Evolutionary conservation across 2,329 filamentous ascomycete genomes (phyloP).

Genomic region (Paraconiothyrium brasiliense): DNA sequence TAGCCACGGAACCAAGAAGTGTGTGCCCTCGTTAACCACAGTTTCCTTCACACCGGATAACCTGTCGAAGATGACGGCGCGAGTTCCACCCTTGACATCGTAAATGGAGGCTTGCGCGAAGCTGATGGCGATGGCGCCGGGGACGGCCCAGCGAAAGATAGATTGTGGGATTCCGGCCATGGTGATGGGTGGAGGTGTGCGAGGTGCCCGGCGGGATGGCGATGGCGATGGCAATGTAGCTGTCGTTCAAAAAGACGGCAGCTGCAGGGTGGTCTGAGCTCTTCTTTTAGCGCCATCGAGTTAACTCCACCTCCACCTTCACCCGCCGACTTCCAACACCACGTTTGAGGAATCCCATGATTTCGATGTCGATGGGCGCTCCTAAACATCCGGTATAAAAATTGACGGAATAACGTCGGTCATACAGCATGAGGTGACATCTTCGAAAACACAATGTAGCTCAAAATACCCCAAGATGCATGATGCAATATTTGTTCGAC

Average conservation of each 20-base stretch:
- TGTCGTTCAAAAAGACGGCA: conserved; percentile 17
- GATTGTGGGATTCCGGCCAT: conserved; percentile 46
- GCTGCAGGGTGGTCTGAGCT: background rate
- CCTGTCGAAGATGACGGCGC: conserved; percentile 98
- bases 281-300: background rate
- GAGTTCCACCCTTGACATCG: conserved; percentile 93
- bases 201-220: conserved; percentile 12
- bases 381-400: too few relatives aligned
- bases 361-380: too few relatives aligned
- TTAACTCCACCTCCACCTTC: background rate
- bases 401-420: too few relatives aligned
- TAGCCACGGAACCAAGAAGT: conserved; percentile 95
- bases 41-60: conserved; percentile 89
- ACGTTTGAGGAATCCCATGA: too few relatives aligned
- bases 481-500: too few relatives aligned
- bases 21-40: conserved; percentile 94
- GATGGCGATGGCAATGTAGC: conserved; percentile 19
- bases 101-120: conserved; percentile 84
- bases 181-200: conserved; percentile 17
- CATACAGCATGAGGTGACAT: too few relatives aligned
- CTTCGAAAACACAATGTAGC: too few relatives aligned
- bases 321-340: too few relatives aligned
- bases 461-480: too few relatives aligned
- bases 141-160: conserved; percentile 69
- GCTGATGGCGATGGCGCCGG: conserved; percentile 73